These are phyloP conservation scores for Nepenthes gracilis DNA, from an alignment of 148 eudicot genomes.

Conservation along the genomic window DNA sequence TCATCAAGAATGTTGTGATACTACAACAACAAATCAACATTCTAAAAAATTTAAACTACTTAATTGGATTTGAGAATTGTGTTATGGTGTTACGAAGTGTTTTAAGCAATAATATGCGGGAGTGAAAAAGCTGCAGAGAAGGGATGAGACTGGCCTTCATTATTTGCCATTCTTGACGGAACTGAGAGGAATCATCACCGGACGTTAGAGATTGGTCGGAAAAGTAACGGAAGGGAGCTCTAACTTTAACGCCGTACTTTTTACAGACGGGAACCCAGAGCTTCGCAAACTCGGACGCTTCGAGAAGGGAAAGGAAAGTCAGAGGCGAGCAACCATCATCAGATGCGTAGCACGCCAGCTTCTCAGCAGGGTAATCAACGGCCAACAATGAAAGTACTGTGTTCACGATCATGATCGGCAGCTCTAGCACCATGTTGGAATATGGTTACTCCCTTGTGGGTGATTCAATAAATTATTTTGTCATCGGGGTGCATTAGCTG, in stretches of 20 bases:
- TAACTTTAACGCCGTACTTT: constrained; percentile 5
- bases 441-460: no score
- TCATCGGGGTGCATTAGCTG: no score
- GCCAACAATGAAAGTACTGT: constrained; percentile 30
- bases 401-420: constrained; percentile 24
- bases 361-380: constrained; percentile 25
- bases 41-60: no score
- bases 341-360: constrained; percentile 30
- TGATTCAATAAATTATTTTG: no score
- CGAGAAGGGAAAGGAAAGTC: constrained; percentile 19
- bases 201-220: background rate
- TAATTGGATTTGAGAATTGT: no score
- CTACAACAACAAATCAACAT: no score
- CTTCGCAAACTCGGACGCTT: constrained; percentile 22
- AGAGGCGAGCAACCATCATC: constrained; percentile 30
- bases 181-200: constrained; percentile 6
- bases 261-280: constrained; percentile 43
- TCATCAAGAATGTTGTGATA: no score
- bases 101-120: background rate
- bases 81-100: background rate
- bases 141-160: constrained; percentile 12
- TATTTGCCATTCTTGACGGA: constrained; percentile 18
- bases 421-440: no score
- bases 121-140: background rate
- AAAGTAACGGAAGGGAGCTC: constrained; percentile 35